phyloP scores from a whole-genome alignment of 352 stramenopile species.

The Globisporangium viniferum region DNA sequence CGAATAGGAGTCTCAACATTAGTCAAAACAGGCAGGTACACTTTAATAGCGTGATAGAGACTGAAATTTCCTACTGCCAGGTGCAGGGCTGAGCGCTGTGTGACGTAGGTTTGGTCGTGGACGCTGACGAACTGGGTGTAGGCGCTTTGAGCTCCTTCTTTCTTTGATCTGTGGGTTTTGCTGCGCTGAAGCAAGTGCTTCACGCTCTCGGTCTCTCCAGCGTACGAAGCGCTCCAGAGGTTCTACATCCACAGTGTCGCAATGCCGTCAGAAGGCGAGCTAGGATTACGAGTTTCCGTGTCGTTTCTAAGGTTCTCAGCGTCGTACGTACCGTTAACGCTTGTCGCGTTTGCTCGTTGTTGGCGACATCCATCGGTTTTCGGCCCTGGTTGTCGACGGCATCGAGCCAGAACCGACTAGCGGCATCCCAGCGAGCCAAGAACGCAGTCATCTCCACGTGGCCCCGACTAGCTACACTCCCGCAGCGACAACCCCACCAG shows the following conservation, averaged over 20 bases:
- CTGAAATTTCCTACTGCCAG: conserved; percentile 28
- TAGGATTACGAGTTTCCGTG: too few relatives aligned
- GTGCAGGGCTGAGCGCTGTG: conserved; percentile 43
- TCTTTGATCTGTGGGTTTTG: neutral
- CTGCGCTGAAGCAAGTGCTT: conserved; percentile 20
- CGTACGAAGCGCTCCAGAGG: conserved; percentile 37
- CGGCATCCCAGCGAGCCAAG: conserved; percentile 52
- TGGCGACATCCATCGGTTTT: conserved; percentile 34
- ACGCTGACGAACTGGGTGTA: conserved; percentile 13
- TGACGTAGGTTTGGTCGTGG: conserved; percentile 28
- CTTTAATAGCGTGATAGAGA: neutral
- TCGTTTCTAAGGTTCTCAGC: neutral
- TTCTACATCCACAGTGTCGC: conserved; percentile 20
- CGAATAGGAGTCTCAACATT: neutral
- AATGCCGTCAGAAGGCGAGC: too few relatives aligned
- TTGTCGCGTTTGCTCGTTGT: conserved; percentile 20
- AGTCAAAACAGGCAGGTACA: neutral
- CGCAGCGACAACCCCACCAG: neutral
- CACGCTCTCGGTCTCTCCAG: conserved; percentile 29
- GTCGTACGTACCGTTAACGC: conserved; percentile 29
- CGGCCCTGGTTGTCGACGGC: conserved; percentile 32
- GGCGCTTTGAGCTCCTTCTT: neutral
- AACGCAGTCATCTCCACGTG: conserved; percentile 29
- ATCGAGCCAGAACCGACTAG: conserved; percentile 25
- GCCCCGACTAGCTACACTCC: conserved; percentile 22